Conservation (phyloP, 345 rosid species). For the Eutrema yunnanense region DNA sequence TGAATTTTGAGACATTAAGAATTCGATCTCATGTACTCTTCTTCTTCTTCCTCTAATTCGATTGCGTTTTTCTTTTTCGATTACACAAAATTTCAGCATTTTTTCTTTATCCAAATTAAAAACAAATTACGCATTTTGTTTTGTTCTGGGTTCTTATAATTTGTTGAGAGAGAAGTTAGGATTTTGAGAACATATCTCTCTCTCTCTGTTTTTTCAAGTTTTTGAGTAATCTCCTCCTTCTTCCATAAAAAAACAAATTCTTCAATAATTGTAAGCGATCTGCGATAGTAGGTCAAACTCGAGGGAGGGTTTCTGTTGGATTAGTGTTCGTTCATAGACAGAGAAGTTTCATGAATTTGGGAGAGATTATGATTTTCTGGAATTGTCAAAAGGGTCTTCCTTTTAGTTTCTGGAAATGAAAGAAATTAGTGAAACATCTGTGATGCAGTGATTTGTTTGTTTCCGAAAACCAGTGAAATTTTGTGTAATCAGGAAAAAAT, state of each 20-base stretch:
- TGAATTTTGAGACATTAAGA: no score
- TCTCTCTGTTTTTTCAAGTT: slow-evolving; percentile 21
- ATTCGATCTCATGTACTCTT: no score
- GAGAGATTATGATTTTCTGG: slow-evolving; percentile 47
- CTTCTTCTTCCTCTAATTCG: no score
- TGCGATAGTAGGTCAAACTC: slow-evolving; percentile 11
- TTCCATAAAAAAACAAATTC: slow-evolving; percentile 4
- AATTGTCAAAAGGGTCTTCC: neutral
- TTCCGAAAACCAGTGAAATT: neutral
- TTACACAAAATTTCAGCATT: slow-evolving; percentile 23
- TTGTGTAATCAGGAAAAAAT: no score
- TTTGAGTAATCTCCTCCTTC: neutral
- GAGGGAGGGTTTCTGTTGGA: neutral
- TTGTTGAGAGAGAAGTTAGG: neutral
- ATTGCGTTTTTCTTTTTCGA: neutral
- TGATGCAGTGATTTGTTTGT: slow-evolving; percentile 24
- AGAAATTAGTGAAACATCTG: neutral
- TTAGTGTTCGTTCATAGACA: neutral
- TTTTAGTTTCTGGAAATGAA: neutral
- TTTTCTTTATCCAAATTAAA: slow-evolving; percentile 21
- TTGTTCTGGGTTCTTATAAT: neutral
- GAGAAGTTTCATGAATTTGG: neutral
- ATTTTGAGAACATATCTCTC: slow-evolving; percentile 28
- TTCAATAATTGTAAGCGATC: slow-evolving; percentile 16
- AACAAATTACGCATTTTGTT: slow-evolving; percentile 4